Conservation (phyloP, 768 basidiomycete genomes). For the Tremella fuciformis region DNA sequence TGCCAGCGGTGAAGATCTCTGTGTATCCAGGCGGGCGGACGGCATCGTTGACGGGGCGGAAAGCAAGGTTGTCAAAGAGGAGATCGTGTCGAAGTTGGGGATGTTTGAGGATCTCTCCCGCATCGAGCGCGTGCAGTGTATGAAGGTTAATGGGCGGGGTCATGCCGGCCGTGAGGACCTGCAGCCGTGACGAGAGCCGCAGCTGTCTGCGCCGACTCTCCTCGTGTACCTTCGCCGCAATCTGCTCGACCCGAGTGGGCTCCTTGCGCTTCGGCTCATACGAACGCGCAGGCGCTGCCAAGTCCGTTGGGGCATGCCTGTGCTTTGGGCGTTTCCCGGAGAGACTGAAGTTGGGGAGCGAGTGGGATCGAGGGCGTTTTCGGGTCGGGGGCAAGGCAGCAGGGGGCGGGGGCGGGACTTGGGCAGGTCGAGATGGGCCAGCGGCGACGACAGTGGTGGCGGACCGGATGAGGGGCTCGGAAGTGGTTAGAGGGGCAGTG, state of each 20-base stretch:
- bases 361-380: conserved; percentile 2
- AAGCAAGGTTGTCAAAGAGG: conserved; percentile 65
- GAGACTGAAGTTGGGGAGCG: background rate
- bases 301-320: background rate
- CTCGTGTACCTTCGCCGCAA: background rate
- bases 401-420: background rate
- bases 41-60: conserved; percentile 48
- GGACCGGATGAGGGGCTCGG: conserved; percentile 1
- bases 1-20: conserved; percentile 19
- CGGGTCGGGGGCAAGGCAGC: background rate
- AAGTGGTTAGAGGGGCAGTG: background rate
- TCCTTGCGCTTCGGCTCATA: too few relatives aligned
- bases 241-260: background rate
- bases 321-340: background rate
- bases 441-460: background rate
- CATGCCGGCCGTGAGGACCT: conserved; percentile 27
- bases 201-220: conserved; percentile 3
- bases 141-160: conserved; percentile 76
- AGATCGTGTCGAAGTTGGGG: conserved; percentile 90
- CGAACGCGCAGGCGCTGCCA: too few relatives aligned
- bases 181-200: background rate
- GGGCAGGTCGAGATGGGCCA: background rate
- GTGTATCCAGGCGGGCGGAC: conserved; percentile 20
- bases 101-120: conserved; percentile 79
- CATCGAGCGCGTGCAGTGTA: conserved; percentile 78